Evolutionary conservation across 352 stramenopile species (phyloP).

Genomic region (Albugo laibachii): DNA sequence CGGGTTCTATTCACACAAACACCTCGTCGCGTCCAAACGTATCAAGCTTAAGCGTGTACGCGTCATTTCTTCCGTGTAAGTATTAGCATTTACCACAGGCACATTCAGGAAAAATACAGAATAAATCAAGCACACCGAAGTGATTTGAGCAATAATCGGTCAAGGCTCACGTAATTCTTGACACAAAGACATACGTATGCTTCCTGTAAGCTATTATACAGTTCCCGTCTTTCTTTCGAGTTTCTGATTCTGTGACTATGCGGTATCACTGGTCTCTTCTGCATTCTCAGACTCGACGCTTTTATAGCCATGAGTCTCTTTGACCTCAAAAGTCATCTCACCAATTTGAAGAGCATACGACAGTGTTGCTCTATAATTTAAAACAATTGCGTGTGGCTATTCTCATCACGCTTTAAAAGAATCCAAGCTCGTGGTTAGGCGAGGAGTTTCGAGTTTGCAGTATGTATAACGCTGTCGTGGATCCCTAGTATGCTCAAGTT

Average conservation of each 20-base stretch:
- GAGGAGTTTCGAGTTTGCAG: too few species aligned
- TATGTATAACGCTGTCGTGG: too few species aligned
- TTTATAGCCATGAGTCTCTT: not conserved
- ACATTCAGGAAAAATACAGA: not conserved
- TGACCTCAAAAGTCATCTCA: not conserved
- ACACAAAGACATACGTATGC: slow-evolving; percentile 35
- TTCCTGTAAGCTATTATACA: slow-evolving; percentile 15
- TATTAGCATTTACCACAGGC: slow-evolving; percentile 11
- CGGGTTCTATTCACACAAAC: not conserved
- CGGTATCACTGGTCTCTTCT: slow-evolving; percentile 29
- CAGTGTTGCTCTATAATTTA: too few species aligned
- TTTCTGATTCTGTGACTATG: slow-evolving; percentile 2
- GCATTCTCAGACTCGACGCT: slow-evolving; percentile 29
- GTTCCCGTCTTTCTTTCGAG: not conserved
- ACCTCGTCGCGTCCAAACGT: slow-evolving; percentile 30
- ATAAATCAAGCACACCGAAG: slow-evolving; percentile 4
- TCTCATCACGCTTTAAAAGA: too few species aligned
- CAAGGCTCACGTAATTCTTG: slow-evolving; percentile 25
- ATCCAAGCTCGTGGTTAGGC: too few species aligned
- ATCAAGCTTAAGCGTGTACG: slow-evolving; percentile 24
- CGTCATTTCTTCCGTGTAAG: slow-evolving; percentile 1
- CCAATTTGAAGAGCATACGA: not conserved
- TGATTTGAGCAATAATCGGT: slow-evolving; percentile 19
- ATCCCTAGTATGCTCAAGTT: too few species aligned
- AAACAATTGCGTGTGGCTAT: too few species aligned